Evolutionary conservation across 2,329 filamentous ascomycete species (phyloP).

Genomic region (Calonectria hawksworthii): DNA sequence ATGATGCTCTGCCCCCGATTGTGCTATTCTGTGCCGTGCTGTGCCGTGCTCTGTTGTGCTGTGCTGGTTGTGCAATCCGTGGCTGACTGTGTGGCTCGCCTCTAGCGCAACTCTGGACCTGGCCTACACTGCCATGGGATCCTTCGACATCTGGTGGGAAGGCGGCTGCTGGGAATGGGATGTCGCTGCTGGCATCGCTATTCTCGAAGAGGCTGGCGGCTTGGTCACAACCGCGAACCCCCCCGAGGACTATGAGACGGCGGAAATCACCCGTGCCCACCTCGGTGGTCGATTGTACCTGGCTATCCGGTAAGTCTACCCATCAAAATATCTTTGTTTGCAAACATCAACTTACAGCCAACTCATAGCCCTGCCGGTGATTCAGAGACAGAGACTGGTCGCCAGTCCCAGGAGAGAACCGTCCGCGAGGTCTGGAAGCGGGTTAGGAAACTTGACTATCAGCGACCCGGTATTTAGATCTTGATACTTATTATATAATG

Average conservation of each 20-base stretch:
- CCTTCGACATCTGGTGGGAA: slow-evolving; percentile 88
- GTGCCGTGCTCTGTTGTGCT: background rate
- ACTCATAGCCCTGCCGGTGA: slow-evolving; percentile 72
- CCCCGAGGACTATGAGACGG: slow-evolving; percentile 68
- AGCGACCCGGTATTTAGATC: slow-evolving; percentile 65
- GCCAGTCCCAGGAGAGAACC: slow-evolving; percentile 77
- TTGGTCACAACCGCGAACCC: slow-evolving; percentile 82
- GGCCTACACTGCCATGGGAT: slow-evolving; percentile 81
- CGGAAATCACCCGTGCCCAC: slow-evolving; percentile 69
- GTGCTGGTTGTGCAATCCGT: background rate
- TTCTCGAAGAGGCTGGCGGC: slow-evolving; percentile 81
- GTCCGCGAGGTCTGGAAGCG: slow-evolving; percentile 81
- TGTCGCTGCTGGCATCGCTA: slow-evolving; percentile 81
- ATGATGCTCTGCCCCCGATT: background rate
- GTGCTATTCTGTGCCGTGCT: too few species aligned
- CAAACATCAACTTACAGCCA: slow-evolving; percentile 23
- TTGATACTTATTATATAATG: slow-evolving; percentile 1
- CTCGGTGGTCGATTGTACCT: slow-evolving; percentile 80
- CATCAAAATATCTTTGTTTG: background rate
- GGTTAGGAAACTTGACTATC: slow-evolving; percentile 76
- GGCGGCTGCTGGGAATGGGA: slow-evolving; percentile 89
- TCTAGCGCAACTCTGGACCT: slow-evolving; percentile 78
- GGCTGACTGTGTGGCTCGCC: slow-evolving; percentile 13
- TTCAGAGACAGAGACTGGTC: slow-evolving; percentile 71
- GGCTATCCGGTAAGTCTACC: slow-evolving; percentile 69